Evolutionary conservation across 805 yeast genomes (phyloP).

Genomic region (Suhomyces sp.): DNA sequence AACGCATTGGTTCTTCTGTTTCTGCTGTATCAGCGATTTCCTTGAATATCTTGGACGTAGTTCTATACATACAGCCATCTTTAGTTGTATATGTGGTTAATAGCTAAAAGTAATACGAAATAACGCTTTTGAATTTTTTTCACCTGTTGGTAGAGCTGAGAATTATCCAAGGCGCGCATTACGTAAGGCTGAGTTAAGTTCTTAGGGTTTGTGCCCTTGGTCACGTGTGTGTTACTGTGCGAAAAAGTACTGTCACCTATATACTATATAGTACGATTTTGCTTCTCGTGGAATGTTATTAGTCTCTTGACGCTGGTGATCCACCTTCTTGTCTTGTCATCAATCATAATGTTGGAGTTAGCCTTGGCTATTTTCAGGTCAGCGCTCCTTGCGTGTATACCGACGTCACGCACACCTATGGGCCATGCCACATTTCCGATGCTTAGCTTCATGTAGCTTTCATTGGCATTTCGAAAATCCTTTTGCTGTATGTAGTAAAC

Average conservation of each 20-base stretch:
- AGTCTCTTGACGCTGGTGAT: slow-evolving; percentile 69
- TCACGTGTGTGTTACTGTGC: background rate
- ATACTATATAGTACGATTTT: background rate
- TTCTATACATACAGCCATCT: slow-evolving; percentile 23
- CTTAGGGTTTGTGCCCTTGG: slow-evolving; percentile 4
- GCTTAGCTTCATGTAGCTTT: slow-evolving; percentile 69
- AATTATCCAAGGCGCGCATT: background rate
- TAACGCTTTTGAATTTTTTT: slow-evolving; percentile 2
- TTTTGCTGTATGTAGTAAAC: slow-evolving; percentile 55
- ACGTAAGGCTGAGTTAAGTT: background rate
- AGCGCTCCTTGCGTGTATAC: slow-evolving; percentile 74
- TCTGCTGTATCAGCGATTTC: background rate
- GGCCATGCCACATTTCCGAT: slow-evolving; percentile 94
- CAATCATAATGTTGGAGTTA: slow-evolving; percentile 72
- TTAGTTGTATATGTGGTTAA: slow-evolving; percentile 11
- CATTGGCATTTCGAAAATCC: slow-evolving; percentile 54
- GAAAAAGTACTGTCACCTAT: background rate
- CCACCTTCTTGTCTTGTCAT: slow-evolving; percentile 75
- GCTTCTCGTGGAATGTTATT: slow-evolving; percentile 51
- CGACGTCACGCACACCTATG: slow-evolving; percentile 74
- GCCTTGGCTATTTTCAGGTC: slow-evolving; percentile 49
- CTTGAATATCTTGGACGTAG: background rate
- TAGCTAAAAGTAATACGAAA: slow-evolving; percentile 1
- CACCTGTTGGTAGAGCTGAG: slow-evolving; percentile 1
- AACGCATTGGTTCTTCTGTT: background rate